Evolutionary conservation across 2,329 filamentous ascomycete species (phyloP).

Genomic region (Sporothrix humicola): DNA sequence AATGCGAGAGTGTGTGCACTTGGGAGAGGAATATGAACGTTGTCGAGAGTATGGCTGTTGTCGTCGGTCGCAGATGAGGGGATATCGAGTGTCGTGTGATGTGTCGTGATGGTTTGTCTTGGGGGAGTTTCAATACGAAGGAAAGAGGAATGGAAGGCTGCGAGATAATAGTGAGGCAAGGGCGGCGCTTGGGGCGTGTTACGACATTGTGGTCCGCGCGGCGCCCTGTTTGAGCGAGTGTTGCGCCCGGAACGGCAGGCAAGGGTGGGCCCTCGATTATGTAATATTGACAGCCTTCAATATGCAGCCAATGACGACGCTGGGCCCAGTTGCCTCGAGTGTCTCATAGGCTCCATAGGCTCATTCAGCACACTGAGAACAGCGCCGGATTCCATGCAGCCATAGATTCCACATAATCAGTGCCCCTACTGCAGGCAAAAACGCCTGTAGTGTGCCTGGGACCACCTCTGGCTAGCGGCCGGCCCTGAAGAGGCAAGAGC

Average conservation of each 20-base stretch:
- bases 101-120: conserved; percentile 5
- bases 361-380: conserved; percentile 7
- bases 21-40: background rate
- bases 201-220: conserved; percentile 24
- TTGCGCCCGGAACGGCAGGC: conserved; percentile 22
- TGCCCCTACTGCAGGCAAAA: no score
- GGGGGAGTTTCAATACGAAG: background rate
- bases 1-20: conserved; percentile 10
- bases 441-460: background rate
- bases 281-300: conserved; percentile 11
- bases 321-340: no score
- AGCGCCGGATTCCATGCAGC: background rate
- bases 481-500: background rate
- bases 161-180: conserved; percentile 13
- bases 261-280: conserved; percentile 1
- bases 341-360: background rate
- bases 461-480: background rate
- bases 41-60: background rate
- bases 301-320: conserved; percentile 1
- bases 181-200: conserved; percentile 20
- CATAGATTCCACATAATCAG: background rate
- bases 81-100: background rate
- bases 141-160: conserved; percentile 10
- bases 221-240: conserved; percentile 16
- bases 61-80: background rate